Conservation (phyloP, 352 stramenopile genomes). For the Phytophthora colocasiae region DNA sequence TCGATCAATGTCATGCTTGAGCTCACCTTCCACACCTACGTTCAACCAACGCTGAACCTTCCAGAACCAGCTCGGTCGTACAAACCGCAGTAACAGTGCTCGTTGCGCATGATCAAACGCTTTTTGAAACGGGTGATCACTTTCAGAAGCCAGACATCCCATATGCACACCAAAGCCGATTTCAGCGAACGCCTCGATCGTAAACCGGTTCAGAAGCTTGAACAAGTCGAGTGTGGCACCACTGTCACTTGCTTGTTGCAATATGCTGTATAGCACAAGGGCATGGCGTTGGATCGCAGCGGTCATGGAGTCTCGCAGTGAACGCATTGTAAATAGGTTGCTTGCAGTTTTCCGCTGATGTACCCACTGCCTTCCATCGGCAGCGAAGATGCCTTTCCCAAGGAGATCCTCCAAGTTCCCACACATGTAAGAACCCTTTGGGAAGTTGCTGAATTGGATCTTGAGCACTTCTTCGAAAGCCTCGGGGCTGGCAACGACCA, state of each 20-base stretch:
- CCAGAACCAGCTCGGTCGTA: neutral
- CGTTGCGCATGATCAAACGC: neutral
- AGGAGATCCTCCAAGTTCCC: constrained; percentile 19
- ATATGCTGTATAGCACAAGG: constrained; percentile 21
- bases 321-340: constrained; percentile 77
- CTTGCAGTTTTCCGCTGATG: constrained; percentile 69
- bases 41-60: neutral
- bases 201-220: neutral
- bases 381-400: neutral
- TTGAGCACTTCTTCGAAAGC: constrained; percentile 5
- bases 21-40: neutral
- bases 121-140: neutral
- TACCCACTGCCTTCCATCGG: neutral
- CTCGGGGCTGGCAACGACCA: neutral
- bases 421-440: constrained; percentile 53
- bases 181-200: neutral
- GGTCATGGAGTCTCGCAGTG: constrained; percentile 50
- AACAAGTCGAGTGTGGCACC: neutral
- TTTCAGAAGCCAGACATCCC: neutral
- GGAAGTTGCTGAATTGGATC: constrained; percentile 41
- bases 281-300: constrained; percentile 34
- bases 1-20: neutral
- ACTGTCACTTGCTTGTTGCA: constrained; percentile 35
- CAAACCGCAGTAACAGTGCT: neutral
- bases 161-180: constrained; percentile 69